Conservation (phyloP, 108 stramenopile species). For the Nitzschia putrida region DNA sequence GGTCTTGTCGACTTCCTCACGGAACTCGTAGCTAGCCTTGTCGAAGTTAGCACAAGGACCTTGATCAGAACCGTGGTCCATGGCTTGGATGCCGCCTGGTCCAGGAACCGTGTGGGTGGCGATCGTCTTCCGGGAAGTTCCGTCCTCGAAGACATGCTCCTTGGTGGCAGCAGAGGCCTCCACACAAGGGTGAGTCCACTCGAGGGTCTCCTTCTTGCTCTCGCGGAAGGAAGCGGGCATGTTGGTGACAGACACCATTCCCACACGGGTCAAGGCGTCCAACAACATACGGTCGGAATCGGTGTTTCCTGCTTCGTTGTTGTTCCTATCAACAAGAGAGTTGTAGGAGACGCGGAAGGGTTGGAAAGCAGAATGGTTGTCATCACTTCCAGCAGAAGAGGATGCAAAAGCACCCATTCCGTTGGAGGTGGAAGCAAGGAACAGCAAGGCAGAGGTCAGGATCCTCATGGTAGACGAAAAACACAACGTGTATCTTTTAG, state of each 20-base stretch:
- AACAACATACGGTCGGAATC: background rate
- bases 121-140: slow-evolving; percentile 38
- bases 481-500: too few species aligned
- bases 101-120: slow-evolving; percentile 25
- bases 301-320: too few species aligned
- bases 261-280: slow-evolving; percentile 30
- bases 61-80: background rate
- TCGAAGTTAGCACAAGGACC: slow-evolving; percentile 29
- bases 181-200: background rate
- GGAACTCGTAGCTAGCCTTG: slow-evolving; percentile 20
- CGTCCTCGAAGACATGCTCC: slow-evolving; percentile 35
- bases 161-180: background rate
- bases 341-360: too few species aligned
- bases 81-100: slow-evolving; percentile 3
- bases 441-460: too few species aligned
- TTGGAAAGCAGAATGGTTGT: too few species aligned
- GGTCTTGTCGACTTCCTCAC: slow-evolving; percentile 17
- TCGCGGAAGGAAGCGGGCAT: slow-evolving; percentile 20
- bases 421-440: too few species aligned
- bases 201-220: background rate
- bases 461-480: too few species aligned
- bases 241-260: slow-evolving; percentile 43
- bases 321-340: too few species aligned
- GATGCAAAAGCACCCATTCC: too few species aligned
- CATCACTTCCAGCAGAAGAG: too few species aligned